phyloP scores from a whole-genome alignment of 1,284 basidiomycete genomes.

The Trametes versicolor region DNA sequence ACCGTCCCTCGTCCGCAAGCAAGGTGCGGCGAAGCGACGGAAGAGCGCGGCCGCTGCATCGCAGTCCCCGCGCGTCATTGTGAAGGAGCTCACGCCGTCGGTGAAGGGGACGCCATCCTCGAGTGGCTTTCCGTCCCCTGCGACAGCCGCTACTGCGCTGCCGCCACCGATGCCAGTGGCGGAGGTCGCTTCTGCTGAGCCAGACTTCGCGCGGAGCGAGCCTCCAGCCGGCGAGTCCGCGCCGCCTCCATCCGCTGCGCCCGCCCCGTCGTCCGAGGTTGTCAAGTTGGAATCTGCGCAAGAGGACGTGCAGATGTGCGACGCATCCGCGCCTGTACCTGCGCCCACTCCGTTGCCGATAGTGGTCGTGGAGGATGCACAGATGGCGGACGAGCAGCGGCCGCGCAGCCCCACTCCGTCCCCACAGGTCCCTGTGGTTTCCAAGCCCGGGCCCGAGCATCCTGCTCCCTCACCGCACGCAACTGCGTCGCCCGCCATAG shows the following conservation, averaged over 20 bases:
- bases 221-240: background rate
- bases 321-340: background rate
- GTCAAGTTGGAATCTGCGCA: background rate
- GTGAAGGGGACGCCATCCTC: background rate
- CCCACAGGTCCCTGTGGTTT: background rate
- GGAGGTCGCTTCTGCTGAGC: background rate
- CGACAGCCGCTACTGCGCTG: background rate
- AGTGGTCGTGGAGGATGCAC: slow-evolving; percentile 9
- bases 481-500: background rate
- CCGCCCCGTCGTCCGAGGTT: background rate
- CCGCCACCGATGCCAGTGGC: background rate
- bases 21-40: slow-evolving; percentile 9
- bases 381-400: slow-evolving; percentile 6
- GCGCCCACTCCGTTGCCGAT: background rate
- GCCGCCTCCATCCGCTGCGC: no score
- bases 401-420: background rate
- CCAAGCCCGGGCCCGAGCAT: background rate
- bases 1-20: slow-evolving; percentile 17
- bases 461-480: background rate
- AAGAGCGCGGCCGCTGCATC: slow-evolving; percentile 9
- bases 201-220: background rate
- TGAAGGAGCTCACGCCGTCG: slow-evolving; percentile 17
- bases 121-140: slow-evolving; percentile 8
- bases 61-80: background rate
- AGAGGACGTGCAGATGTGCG: background rate